phyloP scores from a whole-genome alignment of 805 yeast species.

The Kregervanrija pseudodelftensis region DNA sequence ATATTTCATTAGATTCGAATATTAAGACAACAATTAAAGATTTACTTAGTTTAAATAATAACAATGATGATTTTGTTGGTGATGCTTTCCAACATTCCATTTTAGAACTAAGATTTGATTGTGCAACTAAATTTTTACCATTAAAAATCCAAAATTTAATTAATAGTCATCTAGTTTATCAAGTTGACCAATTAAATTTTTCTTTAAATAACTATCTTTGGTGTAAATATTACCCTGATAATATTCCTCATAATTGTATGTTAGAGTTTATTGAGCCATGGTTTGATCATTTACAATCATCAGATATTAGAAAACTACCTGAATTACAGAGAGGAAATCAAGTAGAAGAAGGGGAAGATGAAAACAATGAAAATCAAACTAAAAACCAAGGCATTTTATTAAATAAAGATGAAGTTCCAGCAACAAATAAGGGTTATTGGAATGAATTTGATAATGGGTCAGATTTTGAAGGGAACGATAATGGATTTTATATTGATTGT shows the following conservation, averaged over 20 bases:
- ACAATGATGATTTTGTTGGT: slow-evolving; percentile 7
- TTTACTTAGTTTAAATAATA: slow-evolving; percentile 1
- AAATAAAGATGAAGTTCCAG: slow-evolving; percentile 23
- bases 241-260: slow-evolving; percentile 18
- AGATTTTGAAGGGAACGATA: slow-evolving; percentile 33
- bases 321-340: slow-evolving; percentile 6
- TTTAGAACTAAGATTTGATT: slow-evolving; percentile 41
- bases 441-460: slow-evolving; percentile 61
- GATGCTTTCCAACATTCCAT: slow-evolving; percentile 40
- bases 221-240: slow-evolving; percentile 16
- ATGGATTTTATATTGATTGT: slow-evolving; percentile 1
- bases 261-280: slow-evolving; percentile 26
- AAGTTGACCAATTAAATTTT: slow-evolving; percentile 32
- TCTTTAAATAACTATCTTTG: slow-evolving; percentile 26
- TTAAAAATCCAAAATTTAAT: slow-evolving; percentile 32
- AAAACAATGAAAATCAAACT: background rate
- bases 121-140: slow-evolving; percentile 28
- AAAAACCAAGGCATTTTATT: slow-evolving; percentile 23
- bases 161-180: slow-evolving; percentile 41
- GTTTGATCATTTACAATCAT: slow-evolving; percentile 21
- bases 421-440: slow-evolving; percentile 41
- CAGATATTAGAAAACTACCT: slow-evolving; percentile 42
- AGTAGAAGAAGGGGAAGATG: background rate
- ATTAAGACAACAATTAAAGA: slow-evolving; percentile 12
- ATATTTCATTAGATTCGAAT: slow-evolving; percentile 25